phyloP scores from a whole-genome alignment of 495 filamentous ascomycete species.

The Hapsidospora chrysogenum region DNA sequence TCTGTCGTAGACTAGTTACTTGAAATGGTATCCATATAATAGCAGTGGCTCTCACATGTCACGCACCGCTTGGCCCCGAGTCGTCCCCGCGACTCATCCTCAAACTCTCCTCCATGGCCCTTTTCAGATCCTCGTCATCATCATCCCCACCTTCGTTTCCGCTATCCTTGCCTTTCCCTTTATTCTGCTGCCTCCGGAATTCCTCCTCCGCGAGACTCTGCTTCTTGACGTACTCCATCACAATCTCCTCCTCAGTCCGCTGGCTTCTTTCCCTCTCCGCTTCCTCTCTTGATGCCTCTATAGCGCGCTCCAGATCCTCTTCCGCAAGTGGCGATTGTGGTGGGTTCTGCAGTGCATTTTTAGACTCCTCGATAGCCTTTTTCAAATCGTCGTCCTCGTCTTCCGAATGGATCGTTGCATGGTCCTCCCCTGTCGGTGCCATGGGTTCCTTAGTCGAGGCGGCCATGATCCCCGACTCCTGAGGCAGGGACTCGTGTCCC shows the following conservation, averaged over 20 bases:
- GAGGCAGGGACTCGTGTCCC: conserved; percentile 7
- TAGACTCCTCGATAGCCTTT: conserved; percentile 9
- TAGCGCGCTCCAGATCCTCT: conserved; percentile 26
- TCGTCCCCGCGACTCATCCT: conserved; percentile 7
- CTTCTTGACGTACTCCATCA: conserved; percentile 62
- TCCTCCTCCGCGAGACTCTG: conserved; percentile 56
- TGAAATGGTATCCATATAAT: too few species aligned
- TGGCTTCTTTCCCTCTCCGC: conserved; percentile 15
- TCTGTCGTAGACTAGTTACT: too few species aligned
- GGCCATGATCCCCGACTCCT: conserved; percentile 15
- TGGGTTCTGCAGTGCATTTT: conserved; percentile 7
- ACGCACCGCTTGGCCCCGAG: neutral
- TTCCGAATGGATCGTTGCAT: conserved; percentile 7
- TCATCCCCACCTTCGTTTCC: conserved; percentile 9
- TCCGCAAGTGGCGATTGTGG: conserved; percentile 15
- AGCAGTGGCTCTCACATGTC: too few species aligned
- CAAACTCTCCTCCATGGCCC: conserved; percentile 31
- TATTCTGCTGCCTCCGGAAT: conserved; percentile 16
- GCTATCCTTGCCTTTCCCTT: conserved; percentile 6
- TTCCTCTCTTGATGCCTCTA: conserved; percentile 24
- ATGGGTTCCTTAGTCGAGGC: neutral
- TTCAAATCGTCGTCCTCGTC: conserved; percentile 16
- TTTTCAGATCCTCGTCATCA: conserved; percentile 26
- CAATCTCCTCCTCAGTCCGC: conserved; percentile 50
- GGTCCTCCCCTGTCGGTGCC: conserved; percentile 6